A percentile compares a stretch with the other conserved stretches of the same genome.
phyloP scores from a whole-genome alignment of 345 rosid species.

The Laguncularia racemosa region DNA sequence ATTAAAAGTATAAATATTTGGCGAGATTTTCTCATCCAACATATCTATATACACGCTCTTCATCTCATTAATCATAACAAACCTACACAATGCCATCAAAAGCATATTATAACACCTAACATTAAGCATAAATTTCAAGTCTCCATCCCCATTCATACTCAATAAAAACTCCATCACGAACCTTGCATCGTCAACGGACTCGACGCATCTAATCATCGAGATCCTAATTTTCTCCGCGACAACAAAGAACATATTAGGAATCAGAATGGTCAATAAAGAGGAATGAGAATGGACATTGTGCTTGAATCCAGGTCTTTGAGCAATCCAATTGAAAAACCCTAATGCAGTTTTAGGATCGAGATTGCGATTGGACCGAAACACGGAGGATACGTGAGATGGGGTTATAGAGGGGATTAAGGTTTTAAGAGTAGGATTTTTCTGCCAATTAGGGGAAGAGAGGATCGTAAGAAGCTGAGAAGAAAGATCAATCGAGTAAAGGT shows the following conservation, averaged over 20 bases:
- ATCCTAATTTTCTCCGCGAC: constrained; percentile 39
- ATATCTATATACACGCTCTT: constrained; percentile 39
- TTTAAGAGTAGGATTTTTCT: constrained; percentile 32
- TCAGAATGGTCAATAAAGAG: constrained; percentile 36
- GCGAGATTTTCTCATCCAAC: constrained; percentile 38
- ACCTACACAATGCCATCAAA: constrained; percentile 45
- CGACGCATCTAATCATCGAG: constrained; percentile 44
- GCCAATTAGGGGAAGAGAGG: constrained; percentile 51
- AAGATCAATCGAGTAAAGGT: constrained; percentile 16
- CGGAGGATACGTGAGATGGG: constrained; percentile 42
- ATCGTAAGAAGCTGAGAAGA: constrained; percentile 34
- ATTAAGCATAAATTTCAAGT: constrained; percentile 34
- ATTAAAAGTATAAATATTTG: constrained; percentile 52
- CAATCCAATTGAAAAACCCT: constrained; percentile 45
- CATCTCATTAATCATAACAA: constrained; percentile 58
- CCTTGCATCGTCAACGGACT: constrained; percentile 27
- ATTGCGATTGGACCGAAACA: constrained; percentile 27
- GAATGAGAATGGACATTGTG: constrained; percentile 43
- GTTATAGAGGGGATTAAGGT: constrained; percentile 31
- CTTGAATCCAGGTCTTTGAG: constrained; percentile 35
- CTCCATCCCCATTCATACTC: constrained; percentile 32
- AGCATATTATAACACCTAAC: constrained; percentile 49
- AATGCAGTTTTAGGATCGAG: constrained; percentile 45
- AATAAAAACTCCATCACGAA: constrained; percentile 30
- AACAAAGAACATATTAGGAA: constrained; percentile 18